A percentile compares a stretch with the other conserved stretches of the same genome.
Evolutionary conservation across 805 yeast species (phyloP).

Genomic region (Metahyphopichia silvanorum): DNA sequence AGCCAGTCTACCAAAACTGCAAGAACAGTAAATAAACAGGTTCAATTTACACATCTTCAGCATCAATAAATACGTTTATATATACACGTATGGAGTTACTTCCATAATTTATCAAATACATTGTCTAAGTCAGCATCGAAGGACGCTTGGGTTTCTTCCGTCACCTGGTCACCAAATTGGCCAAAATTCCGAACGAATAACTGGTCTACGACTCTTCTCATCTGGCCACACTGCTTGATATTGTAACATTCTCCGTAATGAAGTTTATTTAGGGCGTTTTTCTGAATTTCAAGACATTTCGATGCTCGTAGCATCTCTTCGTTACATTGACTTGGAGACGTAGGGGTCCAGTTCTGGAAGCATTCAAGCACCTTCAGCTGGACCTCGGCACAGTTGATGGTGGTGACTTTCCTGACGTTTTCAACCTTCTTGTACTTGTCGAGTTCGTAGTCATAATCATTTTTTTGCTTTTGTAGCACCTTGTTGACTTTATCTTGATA

Average conservation of each 20-base stretch:
- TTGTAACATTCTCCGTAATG: conserved; percentile 35
- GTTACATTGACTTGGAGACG: conserved; percentile 26
- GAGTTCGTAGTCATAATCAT: conserved; percentile 21
- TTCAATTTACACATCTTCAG: not conserved
- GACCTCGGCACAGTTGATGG: conserved; percentile 39
- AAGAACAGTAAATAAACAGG: not conserved
- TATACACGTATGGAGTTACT: conserved; percentile 10
- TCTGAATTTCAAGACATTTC: conserved; percentile 32
- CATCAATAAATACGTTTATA: conserved; percentile 1
- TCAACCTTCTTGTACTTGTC: conserved; percentile 29
- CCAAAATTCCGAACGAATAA: conserved; percentile 36
- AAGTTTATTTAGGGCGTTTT: conserved; percentile 28
- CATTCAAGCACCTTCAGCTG: conserved; percentile 35
- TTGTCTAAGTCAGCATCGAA: conserved; percentile 29
- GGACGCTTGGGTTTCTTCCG: conserved; percentile 19
- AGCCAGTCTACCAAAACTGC: conserved; percentile 12
- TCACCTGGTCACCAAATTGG: conserved; percentile 27
- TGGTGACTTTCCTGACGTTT: conserved; percentile 19
- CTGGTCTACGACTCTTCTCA: conserved; percentile 33
- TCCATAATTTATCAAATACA: conserved; percentile 32
- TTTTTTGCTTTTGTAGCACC: conserved; percentile 16
- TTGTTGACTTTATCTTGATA: conserved; percentile 24
- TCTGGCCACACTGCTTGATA: conserved; percentile 32
- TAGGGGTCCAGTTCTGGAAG: conserved; percentile 28
- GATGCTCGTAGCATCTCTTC: conserved; percentile 24